Percentiles rank a stretch among this genome's conserved stretches.
phyloP scores from a whole-genome alignment of 1,139 yeast species.

The Hemisphaericaspora xylofermentans region DNA sequence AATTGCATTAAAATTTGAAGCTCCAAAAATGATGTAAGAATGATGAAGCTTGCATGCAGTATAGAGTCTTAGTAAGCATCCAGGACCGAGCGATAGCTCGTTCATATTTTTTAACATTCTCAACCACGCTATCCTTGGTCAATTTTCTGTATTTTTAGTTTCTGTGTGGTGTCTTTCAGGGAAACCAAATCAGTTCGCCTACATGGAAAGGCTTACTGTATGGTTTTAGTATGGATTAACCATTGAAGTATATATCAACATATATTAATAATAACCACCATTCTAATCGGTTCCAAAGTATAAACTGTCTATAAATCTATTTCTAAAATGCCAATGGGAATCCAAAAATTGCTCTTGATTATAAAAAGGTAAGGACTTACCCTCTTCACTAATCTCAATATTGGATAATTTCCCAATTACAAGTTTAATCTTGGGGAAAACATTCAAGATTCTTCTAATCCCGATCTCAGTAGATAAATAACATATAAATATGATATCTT shows the following conservation, averaged over 20 bases:
- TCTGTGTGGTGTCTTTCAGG: too few species aligned
- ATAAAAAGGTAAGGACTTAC: constrained; percentile 18
- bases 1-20: constrained; percentile 32
- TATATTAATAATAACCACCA: not conserved
- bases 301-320: constrained; percentile 70
- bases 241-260: too few species aligned
- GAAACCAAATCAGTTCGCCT: too few species aligned
- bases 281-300: constrained; percentile 70
- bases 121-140: too few species aligned
- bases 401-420: constrained; percentile 68
- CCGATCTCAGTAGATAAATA: constrained; percentile 83
- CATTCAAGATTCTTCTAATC: constrained; percentile 68
- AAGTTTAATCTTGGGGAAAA: constrained; percentile 66
- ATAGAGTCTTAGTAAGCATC: too few species aligned
- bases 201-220: not conserved
- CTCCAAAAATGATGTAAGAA: constrained; percentile 15
- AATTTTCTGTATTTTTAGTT: too few species aligned
- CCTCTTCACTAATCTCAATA: constrained; percentile 20
- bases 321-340: constrained; percentile 60
- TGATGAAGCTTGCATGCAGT: too few species aligned
- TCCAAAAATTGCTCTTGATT: constrained; percentile 42
- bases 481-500: constrained; percentile 66
- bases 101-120: too few species aligned
- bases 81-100: too few species aligned
- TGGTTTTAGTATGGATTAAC: not conserved